Evolutionary conservation across 2,329 filamentous ascomycete species (phyloP), one percentile per base, ranked within the genome.

Genomic region (Aspergillus calidoustus): DNA sequence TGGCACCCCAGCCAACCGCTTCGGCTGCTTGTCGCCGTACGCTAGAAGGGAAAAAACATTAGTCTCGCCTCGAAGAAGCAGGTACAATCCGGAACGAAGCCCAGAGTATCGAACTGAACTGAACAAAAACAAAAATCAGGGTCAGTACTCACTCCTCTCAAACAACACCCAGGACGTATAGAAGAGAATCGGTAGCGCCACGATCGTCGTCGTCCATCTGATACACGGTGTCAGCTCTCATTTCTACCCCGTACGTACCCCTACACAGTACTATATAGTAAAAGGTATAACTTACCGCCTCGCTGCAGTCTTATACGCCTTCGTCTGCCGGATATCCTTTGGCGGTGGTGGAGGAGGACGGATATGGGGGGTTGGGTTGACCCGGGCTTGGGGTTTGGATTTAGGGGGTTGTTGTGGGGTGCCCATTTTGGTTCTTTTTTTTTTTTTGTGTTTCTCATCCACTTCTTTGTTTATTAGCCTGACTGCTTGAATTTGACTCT

Each of bases 241-340:
- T 19, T 19, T 19, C 19, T 19, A 19, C 19, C 19, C 19, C 19
- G 19, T 19, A 19, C 19, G 19, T 19, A 19, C 1, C 19, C 19
- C 19, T 19, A 19, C 19, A 19, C 19, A 19, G 19, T 19, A 19
- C 19, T 19, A 19, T 1, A 19, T 19, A 19, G 19, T 19, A 19
- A 19, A 19, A 19, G 19, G 19, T 19, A 19, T 41, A 41, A 67
- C 70, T 28, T 67, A 79, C 77, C 71, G 70, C 54, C 77, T 71
- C 28, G 76, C 74, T 62, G 74, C 74, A 61, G 64, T 59, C 61
- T 78, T 79, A 64, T 80, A 80, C 65, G 76, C 73, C 58, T 73
- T 76, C n/a, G 77, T 79, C 61, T 77, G 65, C 49, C 75, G 74
- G 46, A 80, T 75, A 68, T 80, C 76, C 23, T 64, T 53, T 34